Evolutionary conservation across 2,329 filamentous ascomycete genomes (phyloP), one percentile per base, ranked within the genome.

Genomic region (Fusarium sp.): DNA sequence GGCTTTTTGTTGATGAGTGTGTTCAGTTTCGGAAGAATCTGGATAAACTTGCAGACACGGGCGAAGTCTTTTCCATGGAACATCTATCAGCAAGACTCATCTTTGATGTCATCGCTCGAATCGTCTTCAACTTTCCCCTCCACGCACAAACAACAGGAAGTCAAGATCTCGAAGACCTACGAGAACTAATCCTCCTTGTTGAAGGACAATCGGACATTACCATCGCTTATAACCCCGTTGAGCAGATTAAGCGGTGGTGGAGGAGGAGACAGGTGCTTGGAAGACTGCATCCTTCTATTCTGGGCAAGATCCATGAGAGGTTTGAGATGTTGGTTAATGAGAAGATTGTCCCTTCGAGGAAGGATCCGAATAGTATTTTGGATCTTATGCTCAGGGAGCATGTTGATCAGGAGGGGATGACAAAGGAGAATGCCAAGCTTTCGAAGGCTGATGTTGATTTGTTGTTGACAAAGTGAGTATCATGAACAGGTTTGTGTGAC

Each of bases 21-120:
- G 3, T 27, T 4, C 4, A 23, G 4, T 62, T 64, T 34, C 59
- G 42, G 10, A n/a, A 16, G 3, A 60, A 25, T 1, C 16, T 70
- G 0, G 57, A 62, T 3, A 18, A 66, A 3, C 29, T 57, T 2
- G 58, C 59, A 0, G 6, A 5, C 2, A 44, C 25, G 0, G 50
- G 68, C 2, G 49, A 62, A 4, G 10, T 34, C 4, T 71, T 71
- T 11, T 68, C 68, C 3, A 58, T 68, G 62, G 68, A 70, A 9
- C 53, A 64, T 0, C 5, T 66, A 0, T 3, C 50, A 0, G 46
- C 36, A 6, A 68, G 42, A 5, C 11, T 44, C 2, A 6, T 62
- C 6, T 68, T 64, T 33, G 54, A 33, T 1, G 44, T 70, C 1
- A 57, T 53, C 1, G 50, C 64, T 0, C 13, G n/a, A 4, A 33